phyloP scores from a whole-genome alignment of 2,329 filamentous ascomycete species.

The Fusarium temperatum region DNA sequence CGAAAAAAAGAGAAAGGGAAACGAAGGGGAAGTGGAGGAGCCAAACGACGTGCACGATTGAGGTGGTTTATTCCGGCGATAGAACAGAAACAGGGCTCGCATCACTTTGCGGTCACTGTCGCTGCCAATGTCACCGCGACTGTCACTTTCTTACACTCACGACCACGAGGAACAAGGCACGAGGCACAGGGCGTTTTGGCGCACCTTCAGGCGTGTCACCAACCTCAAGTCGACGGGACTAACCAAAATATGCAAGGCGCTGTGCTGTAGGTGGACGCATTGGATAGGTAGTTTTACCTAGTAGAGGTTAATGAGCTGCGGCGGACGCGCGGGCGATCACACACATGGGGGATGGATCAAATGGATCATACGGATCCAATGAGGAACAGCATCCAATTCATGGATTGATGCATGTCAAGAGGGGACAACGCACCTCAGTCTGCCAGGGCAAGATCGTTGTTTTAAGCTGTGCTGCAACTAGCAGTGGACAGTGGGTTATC shows the following conservation, averaged over 20 bases:
- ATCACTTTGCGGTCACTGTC: not conserved
- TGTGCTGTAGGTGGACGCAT: slow-evolving; percentile 13
- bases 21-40: slow-evolving; percentile 15
- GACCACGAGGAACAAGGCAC: slow-evolving; percentile 30
- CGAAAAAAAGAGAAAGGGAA: not conserved
- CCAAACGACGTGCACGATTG: slow-evolving; percentile 18
- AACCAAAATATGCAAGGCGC: slow-evolving; percentile 13
- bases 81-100: not conserved
- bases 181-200: slow-evolving; percentile 28
- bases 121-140: slow-evolving; percentile 8
- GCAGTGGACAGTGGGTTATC: not conserved
- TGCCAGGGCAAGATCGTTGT: not conserved
- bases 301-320: slow-evolving; percentile 2
- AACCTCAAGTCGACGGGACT: not conserved
- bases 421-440: slow-evolving; percentile 16
- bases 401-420: slow-evolving; percentile 34
- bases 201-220: slow-evolving; percentile 1
- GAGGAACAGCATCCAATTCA: slow-evolving; percentile 13
- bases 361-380: slow-evolving; percentile 18
- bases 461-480: not conserved
- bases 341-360: slow-evolving; percentile 18
- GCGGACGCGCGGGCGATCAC: slow-evolving; percentile 33
- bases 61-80: slow-evolving; percentile 36
- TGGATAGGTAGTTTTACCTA: slow-evolving; percentile 15
- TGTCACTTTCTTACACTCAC: slow-evolving; percentile 14